Percentiles rank a stretch among this genome's conserved stretches.
Evolutionary conservation across 805 yeast genomes (phyloP).

Genomic region (Candida jianshihensis): DNA sequence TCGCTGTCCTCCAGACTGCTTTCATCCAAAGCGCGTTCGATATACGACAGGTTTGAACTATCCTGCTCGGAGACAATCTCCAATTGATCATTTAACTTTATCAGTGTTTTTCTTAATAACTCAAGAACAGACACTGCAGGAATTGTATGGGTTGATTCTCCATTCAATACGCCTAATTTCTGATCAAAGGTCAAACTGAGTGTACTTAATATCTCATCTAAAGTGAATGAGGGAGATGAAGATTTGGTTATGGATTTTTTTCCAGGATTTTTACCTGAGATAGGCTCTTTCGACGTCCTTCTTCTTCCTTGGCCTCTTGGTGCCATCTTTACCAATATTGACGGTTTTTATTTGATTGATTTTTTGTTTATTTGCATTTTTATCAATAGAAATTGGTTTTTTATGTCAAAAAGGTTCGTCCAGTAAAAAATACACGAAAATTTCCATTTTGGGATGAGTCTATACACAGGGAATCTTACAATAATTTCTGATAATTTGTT

Average conservation of each 20-base stretch:
- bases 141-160: conserved; percentile 42
- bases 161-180: conserved; percentile 54
- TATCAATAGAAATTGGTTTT: not conserved
- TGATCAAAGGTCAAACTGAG: conserved; percentile 50
- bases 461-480: not conserved
- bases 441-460: not conserved
- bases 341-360: not conserved
- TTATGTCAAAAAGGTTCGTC: not conserved
- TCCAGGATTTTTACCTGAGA: conserved; percentile 19
- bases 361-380: conserved; percentile 21
- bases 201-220: conserved; percentile 46
- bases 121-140: conserved; percentile 23
- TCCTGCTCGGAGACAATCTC: conserved; percentile 25
- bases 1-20: conserved; percentile 4
- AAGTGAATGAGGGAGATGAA: conserved; percentile 32
- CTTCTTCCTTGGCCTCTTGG: conserved; percentile 21
- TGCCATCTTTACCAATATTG: too few relatives aligned
- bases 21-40: conserved; percentile 3
- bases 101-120: conserved; percentile 27
- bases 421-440: not conserved
- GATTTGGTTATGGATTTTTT: conserved; percentile 22
- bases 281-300: conserved; percentile 6
- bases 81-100: conserved; percentile 34
- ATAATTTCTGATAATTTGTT: not conserved
- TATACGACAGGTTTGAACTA: conserved; percentile 14